These are phyloP conservation scores for Talaromyces islandicus DNA, from an alignment of 2,329 filamentous ascomycete genomes.

Conservation along the genomic window DNA sequence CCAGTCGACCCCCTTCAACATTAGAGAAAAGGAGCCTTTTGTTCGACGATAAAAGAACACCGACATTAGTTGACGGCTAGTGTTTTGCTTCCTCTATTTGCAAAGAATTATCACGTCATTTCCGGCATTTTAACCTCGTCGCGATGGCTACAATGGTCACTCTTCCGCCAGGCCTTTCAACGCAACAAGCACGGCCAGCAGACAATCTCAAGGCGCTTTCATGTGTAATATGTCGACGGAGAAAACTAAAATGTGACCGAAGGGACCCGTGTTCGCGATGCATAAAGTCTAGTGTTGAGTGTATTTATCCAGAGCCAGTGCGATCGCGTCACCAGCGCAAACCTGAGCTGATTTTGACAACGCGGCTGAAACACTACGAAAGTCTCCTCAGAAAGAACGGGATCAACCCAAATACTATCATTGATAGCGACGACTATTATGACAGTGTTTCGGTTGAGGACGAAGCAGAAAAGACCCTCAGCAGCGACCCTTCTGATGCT, in stretches of 20 bases:
- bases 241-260: constrained; percentile 14
- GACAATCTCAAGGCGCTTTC: constrained; percentile 5
- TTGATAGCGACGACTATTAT: too few relatives aligned
- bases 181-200: too few relatives aligned
- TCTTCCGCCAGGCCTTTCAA: too few relatives aligned
- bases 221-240: constrained; percentile 6
- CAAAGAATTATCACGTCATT: too few relatives aligned
- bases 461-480: neutral
- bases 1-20: too few relatives aligned
- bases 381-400: constrained; percentile 5
- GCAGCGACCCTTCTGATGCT: neutral
- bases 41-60: too few relatives aligned
- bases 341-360: constrained; percentile 4
- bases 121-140: too few relatives aligned
- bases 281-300: constrained; percentile 48
- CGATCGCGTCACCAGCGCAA: constrained; percentile 7
- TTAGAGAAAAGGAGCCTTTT: too few relatives aligned
- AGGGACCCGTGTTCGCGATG: constrained; percentile 38
- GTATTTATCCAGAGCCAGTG: constrained; percentile 46
- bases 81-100: too few relatives aligned
- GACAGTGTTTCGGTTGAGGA: neutral
- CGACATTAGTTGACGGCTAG: too few relatives aligned
- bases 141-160: too few relatives aligned
- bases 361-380: constrained; percentile 5
- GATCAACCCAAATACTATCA: neutral